Evolutionary conservation across 192 early-diverging fungal species (phyloP), one percentile per base, ranked within the genome.

Genomic region (Backusella parvicylindrica): DNA sequence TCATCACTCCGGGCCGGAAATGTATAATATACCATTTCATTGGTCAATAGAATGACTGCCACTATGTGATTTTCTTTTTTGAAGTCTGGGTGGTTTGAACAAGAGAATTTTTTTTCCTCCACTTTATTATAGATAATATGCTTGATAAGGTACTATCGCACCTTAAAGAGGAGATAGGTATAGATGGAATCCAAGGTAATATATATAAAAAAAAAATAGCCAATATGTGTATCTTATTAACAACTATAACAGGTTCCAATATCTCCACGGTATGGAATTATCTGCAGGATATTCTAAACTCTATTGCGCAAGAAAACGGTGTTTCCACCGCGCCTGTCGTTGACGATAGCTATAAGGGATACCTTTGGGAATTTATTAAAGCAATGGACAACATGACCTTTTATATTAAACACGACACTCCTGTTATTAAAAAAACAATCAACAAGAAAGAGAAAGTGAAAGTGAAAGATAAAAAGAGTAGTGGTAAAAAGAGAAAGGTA

Each of bases 161-260:
- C n/a, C 30, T 77, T 2, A 71, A 67, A 40, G 70, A 77, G 21
- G 76, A 77, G 36, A 64, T 77, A 49, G 76, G 64, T 28, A 77
- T 71, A 12, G 76, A 77, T 32, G 76, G 70, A 35, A 8, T 26
- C 26, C 33, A 47, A 66, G 76, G 76, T 72, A 77, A 33, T 28
- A 28, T 3, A 28, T 13, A 6, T 11, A 33, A 21, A 6, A 16
- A 13, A 36, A 50, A 13, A 31, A 35, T 31, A 2, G 21, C 32
- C 33, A 32, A 32, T 11, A 13, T 32, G 0, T 6, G 8, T 2
- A 16, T n/a, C 15, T 12, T 63, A 32, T 21, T 41, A 41, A 70
- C 1, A 33, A 21, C 21, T 38, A 41, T n/a, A 35, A 41, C 3
- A 76, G 75, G 75, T 49, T 38, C 68, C 6, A 36, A 63, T 26